Percentiles rank a stretch among this genome's conserved stretches.
Conservation (phyloP, 768 basidiomycete species). For the Pulveroboletus sp. region DNA sequence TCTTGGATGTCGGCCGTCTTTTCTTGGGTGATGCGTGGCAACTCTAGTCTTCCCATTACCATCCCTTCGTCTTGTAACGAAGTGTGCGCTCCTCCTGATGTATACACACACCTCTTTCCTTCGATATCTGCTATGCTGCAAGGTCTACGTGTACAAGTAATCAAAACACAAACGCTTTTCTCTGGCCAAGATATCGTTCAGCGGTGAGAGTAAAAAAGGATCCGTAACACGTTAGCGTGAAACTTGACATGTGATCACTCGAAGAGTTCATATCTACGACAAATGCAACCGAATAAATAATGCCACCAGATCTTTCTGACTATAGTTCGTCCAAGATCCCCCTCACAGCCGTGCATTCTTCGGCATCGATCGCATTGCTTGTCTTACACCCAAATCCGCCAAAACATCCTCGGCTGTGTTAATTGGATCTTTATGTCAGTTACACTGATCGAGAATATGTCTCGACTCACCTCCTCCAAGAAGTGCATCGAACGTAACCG, state of each 20-base stretch:
- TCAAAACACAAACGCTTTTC: no score
- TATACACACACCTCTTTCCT: no score
- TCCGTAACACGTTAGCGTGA: no score
- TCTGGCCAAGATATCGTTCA: no score
- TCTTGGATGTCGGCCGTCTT: not conserved
- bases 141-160: no score
- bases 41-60: not conserved
- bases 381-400: slow-evolving; percentile 75
- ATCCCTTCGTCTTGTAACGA: no score
- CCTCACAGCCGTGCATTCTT: slow-evolving; percentile 54
- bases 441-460: not conserved
- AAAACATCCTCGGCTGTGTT: slow-evolving; percentile 65
- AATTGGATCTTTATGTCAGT: not conserved
- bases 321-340: not conserved
- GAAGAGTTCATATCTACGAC: not conserved
- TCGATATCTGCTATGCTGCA: no score
- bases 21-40: not conserved
- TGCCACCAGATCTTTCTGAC: not conserved
- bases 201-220: no score
- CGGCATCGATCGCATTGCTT: slow-evolving; percentile 74
- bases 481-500: slow-evolving; percentile 39
- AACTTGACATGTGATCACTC: no score
- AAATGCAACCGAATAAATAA: not conserved
- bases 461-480: slow-evolving; percentile 54
- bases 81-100: no score